These are phyloP conservation scores for Furcasterigmium furcatum DNA, from an alignment of 2,329 filamentous ascomycete species.

Conservation along the genomic window DNA sequence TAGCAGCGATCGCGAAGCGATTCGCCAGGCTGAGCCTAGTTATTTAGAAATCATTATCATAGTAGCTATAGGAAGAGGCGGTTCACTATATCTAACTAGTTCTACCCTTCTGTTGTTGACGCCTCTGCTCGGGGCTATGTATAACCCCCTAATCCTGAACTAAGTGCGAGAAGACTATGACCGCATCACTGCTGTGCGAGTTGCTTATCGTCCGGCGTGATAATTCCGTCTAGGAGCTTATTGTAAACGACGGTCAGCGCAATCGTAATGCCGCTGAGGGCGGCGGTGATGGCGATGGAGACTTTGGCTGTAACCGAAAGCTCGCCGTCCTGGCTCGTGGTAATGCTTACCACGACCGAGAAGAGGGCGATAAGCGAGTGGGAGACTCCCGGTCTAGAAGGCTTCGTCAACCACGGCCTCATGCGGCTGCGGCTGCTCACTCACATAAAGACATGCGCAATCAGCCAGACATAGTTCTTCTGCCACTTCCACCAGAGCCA, in stretches of 20 bases:
- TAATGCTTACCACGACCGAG: background rate
- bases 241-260: background rate
- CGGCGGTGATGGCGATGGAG: background rate
- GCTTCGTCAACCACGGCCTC: background rate
- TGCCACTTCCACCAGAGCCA: conserved; percentile 2
- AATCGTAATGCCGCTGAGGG: background rate
- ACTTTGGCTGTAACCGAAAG: background rate
- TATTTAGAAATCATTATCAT: too few species aligned
- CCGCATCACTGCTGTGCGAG: background rate
- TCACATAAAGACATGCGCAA: conserved; percentile 1
- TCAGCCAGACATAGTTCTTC: too few species aligned
- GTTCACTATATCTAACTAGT: too few species aligned
- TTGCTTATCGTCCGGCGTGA: background rate
- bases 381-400: background rate
- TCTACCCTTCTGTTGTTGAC: too few species aligned
- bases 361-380: background rate
- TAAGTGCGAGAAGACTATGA: too few species aligned
- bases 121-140: too few species aligned
- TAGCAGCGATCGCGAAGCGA: too few species aligned
- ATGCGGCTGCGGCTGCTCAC: background rate
- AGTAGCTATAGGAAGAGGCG: too few species aligned
- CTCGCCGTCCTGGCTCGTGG: background rate
- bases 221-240: background rate
- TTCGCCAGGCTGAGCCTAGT: too few species aligned
- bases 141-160: too few species aligned